Percentiles rank a stretch among this genome's conserved stretches.
These are phyloP conservation scores for Metschnikowia matae DNA, from an alignment of 805 yeast species.

Conservation along the genomic window DNA sequence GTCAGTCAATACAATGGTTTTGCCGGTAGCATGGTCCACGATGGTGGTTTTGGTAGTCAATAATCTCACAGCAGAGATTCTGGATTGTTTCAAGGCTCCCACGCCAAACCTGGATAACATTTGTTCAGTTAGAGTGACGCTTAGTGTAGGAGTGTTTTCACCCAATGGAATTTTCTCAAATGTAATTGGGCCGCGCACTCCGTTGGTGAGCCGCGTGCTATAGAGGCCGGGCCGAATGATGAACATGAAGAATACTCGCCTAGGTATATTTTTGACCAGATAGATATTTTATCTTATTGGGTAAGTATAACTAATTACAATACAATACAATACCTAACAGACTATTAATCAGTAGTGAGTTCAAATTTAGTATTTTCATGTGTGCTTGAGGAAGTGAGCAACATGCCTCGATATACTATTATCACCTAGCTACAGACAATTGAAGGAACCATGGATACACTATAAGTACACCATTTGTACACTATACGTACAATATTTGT, in stretches of 20 bases:
- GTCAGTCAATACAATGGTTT: constrained; percentile 37
- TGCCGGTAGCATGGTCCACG: constrained; percentile 39
- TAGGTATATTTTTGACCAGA: too few relatives aligned
- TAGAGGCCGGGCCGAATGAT: neutral
- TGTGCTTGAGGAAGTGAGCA: too few relatives aligned
- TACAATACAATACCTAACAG: too few relatives aligned
- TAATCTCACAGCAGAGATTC: constrained; percentile 9
- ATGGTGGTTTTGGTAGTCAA: constrained; percentile 36
- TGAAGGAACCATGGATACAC: too few relatives aligned
- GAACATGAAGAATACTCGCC: neutral
- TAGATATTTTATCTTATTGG: too few relatives aligned
- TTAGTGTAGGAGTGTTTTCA: constrained; percentile 5
- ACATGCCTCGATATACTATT: too few relatives aligned
- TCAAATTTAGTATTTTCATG: too few relatives aligned
- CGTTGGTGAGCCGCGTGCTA: neutral
- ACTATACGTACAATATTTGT: too few relatives aligned
- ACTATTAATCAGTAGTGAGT: too few relatives aligned
- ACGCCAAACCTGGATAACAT: constrained; percentile 31
- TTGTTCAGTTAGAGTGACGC: constrained; percentile 1
- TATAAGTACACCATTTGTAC: too few relatives aligned
- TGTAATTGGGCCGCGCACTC: constrained; percentile 14
- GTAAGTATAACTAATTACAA: too few relatives aligned
- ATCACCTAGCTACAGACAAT: too few relatives aligned
- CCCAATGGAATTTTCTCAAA: constrained; percentile 15
- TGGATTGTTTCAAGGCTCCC: constrained; percentile 6